Percentiles rank a stretch among this genome's conserved stretches.
phyloP scores from a whole-genome alignment of 164 flowering plant species.

The Vitis labrusca region DNA sequence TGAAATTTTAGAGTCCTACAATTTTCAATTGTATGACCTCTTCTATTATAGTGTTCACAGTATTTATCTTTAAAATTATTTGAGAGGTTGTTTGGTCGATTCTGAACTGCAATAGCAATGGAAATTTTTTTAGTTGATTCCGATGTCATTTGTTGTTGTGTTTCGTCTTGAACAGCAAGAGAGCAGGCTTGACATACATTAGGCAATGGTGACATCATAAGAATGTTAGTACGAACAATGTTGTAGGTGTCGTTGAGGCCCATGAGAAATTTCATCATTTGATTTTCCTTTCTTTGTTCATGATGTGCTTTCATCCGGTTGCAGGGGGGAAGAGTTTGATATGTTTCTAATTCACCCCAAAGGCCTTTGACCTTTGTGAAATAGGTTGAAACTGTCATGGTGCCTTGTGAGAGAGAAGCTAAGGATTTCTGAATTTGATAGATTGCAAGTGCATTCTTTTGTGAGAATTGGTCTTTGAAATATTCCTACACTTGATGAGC shows the following conservation, averaged over 20 bases:
- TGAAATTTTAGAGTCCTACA: background rate
- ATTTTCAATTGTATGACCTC: slow-evolving; percentile 1
- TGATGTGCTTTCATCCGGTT: background rate
- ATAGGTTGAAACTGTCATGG: background rate
- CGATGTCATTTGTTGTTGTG: background rate
- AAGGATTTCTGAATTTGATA: slow-evolving; percentile 1
- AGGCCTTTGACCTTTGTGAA: background rate
- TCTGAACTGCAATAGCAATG: background rate
- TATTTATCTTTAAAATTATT: background rate
- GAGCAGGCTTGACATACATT: slow-evolving; percentile 3
- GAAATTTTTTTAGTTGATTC: background rate
- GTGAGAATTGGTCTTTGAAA: background rate
- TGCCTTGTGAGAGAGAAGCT: background rate
- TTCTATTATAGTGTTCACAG: slow-evolving; percentile 4
- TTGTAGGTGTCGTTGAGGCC: background rate
- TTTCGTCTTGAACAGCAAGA: background rate
- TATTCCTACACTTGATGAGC: slow-evolving; percentile 2
- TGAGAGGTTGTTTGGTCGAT: background rate
- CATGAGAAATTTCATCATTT: background rate
- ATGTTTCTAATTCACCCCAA: background rate
- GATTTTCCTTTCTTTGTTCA: slow-evolving; percentile 4
- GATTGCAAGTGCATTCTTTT: background rate
- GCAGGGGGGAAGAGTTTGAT: background rate
- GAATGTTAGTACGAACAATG: background rate
- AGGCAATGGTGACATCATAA: slow-evolving; percentile 8